Conservation (phyloP, 352 stramenopile species). For the Pythium brachiatum region DNA sequence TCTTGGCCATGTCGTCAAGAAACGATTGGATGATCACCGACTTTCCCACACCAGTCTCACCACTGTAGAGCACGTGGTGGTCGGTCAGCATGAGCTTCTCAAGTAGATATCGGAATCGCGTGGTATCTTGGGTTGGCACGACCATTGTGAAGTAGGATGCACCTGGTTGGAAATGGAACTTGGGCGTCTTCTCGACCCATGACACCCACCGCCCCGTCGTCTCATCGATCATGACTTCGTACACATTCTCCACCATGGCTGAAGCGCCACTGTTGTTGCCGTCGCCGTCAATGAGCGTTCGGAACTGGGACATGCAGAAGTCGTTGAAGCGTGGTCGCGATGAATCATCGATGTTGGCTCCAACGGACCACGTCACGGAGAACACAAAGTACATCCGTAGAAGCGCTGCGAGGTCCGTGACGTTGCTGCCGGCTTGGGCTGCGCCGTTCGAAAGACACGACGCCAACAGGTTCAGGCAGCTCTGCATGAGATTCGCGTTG, state of each 20-base stretch:
- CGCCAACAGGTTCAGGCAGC: constrained; percentile 85
- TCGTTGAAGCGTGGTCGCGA: constrained; percentile 84
- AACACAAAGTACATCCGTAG: constrained; percentile 91
- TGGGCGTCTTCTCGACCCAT: constrained; percentile 87
- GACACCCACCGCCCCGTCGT: constrained; percentile 66
- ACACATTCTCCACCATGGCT: constrained; percentile 68
- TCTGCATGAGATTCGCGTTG: constrained; percentile 86
- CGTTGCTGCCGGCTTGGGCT: constrained; percentile 37
- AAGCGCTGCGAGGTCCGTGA: constrained; percentile 51
- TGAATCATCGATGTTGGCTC: constrained; percentile 85
- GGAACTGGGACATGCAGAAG: constrained; percentile 79
- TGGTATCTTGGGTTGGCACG: constrained; percentile 94
- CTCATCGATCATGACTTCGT: constrained; percentile 85
- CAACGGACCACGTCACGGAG: constrained; percentile 79
- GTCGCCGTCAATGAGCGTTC: constrained; percentile 50
- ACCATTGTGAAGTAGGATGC: constrained; percentile 95
- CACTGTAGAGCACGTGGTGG: constrained; percentile 87
- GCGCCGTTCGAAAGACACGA: constrained; percentile 56
- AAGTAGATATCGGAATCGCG: constrained; percentile 92
- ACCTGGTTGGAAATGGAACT: constrained; percentile 81
- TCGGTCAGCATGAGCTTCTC: constrained; percentile 82
- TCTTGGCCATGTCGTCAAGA: constrained; percentile 85
- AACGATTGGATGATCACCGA: constrained; percentile 91
- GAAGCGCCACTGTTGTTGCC: constrained; percentile 22
- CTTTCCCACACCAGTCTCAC: constrained; percentile 93